Evolutionary conservation across 2,329 filamentous ascomycete species (phyloP), one percentile per base, ranked within the genome.

Genomic region (Daldinia sp.): DNA sequence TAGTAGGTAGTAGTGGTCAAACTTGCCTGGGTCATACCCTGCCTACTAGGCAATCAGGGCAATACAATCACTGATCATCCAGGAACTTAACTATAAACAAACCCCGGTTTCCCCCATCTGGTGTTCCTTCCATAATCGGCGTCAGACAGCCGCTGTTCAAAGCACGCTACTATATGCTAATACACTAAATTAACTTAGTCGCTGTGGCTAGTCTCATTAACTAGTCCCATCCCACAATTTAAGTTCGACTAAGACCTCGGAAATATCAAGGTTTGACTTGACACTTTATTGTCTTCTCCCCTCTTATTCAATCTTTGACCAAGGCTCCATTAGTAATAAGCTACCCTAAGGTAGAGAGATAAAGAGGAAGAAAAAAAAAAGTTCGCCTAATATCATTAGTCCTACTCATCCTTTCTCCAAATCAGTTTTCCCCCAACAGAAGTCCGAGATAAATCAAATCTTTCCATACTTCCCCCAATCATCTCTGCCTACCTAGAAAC

Each of bases 221-320:
- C 23, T 59, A 54, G 50, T 58, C 30, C 13, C 51, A 63, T 66
- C 63, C 63, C 59, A 66, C 63, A 63, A 63, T 59, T 63, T 66
- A 63, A 62, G 58, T 56, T 39, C 30, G 30, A 32, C 57, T 50
- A 30, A 27, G 47, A 45, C 45, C 58, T 48, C 49, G 50, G 50
- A 60, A 55, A 54, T 55, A 50, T 34, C 39, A 60, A 25, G 37
- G 23, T 54, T 45, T 25, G n/a, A 29, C 25, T 32, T 30, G n/a
- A 15, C 27, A 29, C 27, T 21, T 32, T 19, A 48, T 48, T 48
- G 7, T n/a, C 4, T 23, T 30, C 15, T 48, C 25, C n/a, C n/a
- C 27, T 30, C 25, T 30, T 48, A 27, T 4, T 30, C 45, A 29
- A 17, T 19, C n/a, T 48, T n/a, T 30, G 10, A 43, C 17, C 6